These are phyloP conservation scores for Nematocida sp. DNA, from an alignment of 371 early-diverging fungal genomes.

Conservation along the genomic window DNA sequence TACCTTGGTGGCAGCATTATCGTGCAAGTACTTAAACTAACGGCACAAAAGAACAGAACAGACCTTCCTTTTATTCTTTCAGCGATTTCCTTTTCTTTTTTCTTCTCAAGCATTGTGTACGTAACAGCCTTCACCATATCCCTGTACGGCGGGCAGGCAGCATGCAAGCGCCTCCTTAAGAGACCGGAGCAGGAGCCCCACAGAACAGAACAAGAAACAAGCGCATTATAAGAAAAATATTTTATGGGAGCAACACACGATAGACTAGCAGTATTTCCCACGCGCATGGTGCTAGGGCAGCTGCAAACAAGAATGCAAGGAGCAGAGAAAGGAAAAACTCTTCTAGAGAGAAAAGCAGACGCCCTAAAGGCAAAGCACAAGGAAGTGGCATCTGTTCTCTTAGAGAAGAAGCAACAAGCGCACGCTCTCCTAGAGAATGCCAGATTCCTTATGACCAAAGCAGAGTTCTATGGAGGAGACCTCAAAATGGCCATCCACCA, in stretches of 20 bases:
- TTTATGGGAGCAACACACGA: constrained; percentile 44
- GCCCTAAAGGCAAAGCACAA: constrained; percentile 89
- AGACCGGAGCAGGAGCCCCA: background rate
- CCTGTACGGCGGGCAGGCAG: background rate
- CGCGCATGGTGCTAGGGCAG: constrained; percentile 76
- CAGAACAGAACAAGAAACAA: background rate
- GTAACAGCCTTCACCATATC: background rate
- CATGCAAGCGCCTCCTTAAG: background rate
- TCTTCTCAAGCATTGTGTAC: too few relatives aligned
- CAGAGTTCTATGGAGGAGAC: constrained; percentile 89
- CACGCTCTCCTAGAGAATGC: constrained; percentile 90
- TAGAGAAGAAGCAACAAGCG: constrained; percentile 80
- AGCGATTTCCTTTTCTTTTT: background rate
- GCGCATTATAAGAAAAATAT: background rate
- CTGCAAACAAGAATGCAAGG: too few relatives aligned
- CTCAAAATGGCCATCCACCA: constrained; percentile 62
- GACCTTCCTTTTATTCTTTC: background rate
- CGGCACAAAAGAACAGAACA: background rate
- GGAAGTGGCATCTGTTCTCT: constrained; percentile 83
- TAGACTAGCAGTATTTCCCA: constrained; percentile 65
- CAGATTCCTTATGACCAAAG: constrained; percentile 89
- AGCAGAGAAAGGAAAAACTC: constrained; percentile 91
- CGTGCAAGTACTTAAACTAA: background rate
- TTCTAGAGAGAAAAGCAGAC: constrained; percentile 73
- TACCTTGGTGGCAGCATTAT: constrained; percentile 12